Base-by-base conservation (phyloP, 1,284 basidiomycete genomes). In the Sutorius eximius region DNA sequence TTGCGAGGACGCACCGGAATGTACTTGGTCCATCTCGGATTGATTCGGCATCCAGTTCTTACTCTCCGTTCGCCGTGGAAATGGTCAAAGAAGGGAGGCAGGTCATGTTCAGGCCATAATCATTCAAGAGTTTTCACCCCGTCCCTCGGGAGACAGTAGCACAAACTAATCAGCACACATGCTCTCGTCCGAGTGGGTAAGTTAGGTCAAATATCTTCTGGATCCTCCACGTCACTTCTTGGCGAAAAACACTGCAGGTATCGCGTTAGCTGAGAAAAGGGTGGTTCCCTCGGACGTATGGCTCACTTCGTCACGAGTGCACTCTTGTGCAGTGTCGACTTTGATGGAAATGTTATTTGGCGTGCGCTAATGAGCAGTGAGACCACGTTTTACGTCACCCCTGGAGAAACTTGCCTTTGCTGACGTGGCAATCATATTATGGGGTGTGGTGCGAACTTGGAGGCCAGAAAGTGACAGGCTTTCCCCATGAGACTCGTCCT, bases 261-360 rank as follows among this genome's bases (percentile, higher is more conserved):
- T 18, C 16, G 2, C 20, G 13, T 52, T n/a, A 61, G n/a, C 36
- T 20, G 11, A 46, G n/a, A 1, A 20, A 24, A 37, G 16, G 20
- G 10, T 8, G 4, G 4, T n/a, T 12, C 20, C 3, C 16, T 27
- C 7, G 5, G 16, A 33, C 3, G 20, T 3, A 20, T 9, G 3
- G 6, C 55, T 46, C 27, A 68, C 65, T 57, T 61, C 61, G n/a
- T 66, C 65, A 10, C 40, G 61, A 8, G 48, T 24, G 24, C 52
- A 62, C 40, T 68, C 64, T 18, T 67, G 56, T 6, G 64, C 61
- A 9, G 66, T 63, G 33, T 67, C 64, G 11, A 66, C 55, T 45
- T 64, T 66, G 53, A 69, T 64, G 2, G 67, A 66, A 34, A 67
- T 66, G 22, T 59, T 68, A 34, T 57, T 60, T 12, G 59, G 56